These are phyloP conservation scores for Colletotrichum filicis DNA, from an alignment of 2,329 filamentous ascomycete genomes.

Conservation along the genomic window DNA sequence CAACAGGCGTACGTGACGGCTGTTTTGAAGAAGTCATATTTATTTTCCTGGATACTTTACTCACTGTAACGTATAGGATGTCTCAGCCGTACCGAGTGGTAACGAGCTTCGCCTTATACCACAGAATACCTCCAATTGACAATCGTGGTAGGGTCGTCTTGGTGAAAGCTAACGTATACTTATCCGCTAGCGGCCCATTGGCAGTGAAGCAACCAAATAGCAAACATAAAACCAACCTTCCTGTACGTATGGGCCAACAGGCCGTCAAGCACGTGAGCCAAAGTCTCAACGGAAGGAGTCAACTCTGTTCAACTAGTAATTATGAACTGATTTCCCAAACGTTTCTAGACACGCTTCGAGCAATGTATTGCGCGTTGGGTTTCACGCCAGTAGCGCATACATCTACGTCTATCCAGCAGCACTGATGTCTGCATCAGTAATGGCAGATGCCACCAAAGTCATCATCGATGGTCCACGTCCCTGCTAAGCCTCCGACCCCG, in stretches of 20 bases:
- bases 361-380: slow-evolving; percentile 1
- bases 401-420: not conserved
- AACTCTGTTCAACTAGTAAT: not conserved
- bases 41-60: too few species aligned
- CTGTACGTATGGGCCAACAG: not conserved
- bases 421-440: slow-evolving; percentile 49
- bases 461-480: slow-evolving; percentile 90
- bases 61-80: too few species aligned
- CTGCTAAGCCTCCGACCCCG: slow-evolving; percentile 76
- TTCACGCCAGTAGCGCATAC: slow-evolving; percentile 4
- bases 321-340: not conserved
- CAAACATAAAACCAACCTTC: not conserved
- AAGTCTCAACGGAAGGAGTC: not conserved
- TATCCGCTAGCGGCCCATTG: too few species aligned
- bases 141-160: too few species aligned
- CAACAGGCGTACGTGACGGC: not conserved
- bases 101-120: too few species aligned
- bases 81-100: too few species aligned
- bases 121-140: too few species aligned
- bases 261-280: not conserved
- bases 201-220: not conserved
- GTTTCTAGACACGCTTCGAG: not conserved
- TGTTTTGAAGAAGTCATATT: not conserved
- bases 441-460: slow-evolving; percentile 73
- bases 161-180: not conserved